Conservation (phyloP, 208 protist genomes). For the Wallacemonas sp. region DNA sequence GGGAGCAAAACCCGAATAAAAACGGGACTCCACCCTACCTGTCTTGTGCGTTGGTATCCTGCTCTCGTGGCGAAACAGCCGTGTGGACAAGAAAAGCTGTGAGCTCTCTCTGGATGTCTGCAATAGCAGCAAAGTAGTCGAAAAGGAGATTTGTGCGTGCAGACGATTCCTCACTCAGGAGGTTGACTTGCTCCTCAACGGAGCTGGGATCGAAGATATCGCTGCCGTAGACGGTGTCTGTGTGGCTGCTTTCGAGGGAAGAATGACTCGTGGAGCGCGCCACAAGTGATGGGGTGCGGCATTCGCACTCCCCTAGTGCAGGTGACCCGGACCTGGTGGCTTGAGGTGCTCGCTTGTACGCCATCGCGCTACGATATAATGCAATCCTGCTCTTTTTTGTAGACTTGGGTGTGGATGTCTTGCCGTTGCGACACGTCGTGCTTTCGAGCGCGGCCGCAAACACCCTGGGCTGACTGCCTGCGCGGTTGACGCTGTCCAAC, state of each 20-base stretch:
- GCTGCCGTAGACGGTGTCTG: slow-evolving; percentile 3
- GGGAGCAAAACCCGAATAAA: too few relatives aligned
- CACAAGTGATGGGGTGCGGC: neutral
- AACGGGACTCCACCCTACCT: too few relatives aligned
- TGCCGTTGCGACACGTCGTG: slow-evolving; percentile 3
- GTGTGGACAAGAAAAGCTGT: neutral
- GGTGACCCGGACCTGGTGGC: too few relatives aligned
- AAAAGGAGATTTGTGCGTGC: neutral
- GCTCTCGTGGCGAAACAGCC: neutral
- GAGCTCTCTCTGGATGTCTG: neutral
- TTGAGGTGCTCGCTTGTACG: neutral
- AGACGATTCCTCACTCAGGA: neutral
- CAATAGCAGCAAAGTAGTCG: neutral
- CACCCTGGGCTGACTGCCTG: neutral
- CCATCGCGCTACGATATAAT: slow-evolving; percentile 7
- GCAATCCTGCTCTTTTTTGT: neutral
- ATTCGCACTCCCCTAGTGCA: neutral
- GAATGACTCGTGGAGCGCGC: slow-evolving; percentile 5
- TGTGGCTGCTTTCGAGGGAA: neutral
- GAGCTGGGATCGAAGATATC: neutral
- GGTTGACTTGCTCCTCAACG: neutral
- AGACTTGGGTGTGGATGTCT: neutral
- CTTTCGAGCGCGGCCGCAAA: slow-evolving; percentile 3
- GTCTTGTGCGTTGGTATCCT: too few relatives aligned
- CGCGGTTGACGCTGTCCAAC: slow-evolving; percentile 3